Evolutionary conservation across 148 eudicot species (phyloP).

Genomic region (Rhododendron molle): DNA sequence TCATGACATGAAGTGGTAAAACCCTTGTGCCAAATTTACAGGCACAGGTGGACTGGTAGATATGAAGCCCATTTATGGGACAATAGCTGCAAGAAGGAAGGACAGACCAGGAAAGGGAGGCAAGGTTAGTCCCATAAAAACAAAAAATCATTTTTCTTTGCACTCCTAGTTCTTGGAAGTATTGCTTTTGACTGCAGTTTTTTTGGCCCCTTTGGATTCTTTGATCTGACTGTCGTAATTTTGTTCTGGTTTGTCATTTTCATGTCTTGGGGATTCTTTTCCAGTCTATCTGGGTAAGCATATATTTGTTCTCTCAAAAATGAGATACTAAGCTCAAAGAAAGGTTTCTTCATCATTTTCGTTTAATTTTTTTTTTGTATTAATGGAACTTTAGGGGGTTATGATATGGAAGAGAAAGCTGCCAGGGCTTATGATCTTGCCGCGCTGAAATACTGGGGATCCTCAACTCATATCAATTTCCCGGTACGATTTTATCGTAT

Average conservation of each 20-base stretch:
- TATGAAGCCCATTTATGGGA: conserved; percentile 79
- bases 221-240: conserved; percentile 24
- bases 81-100: conserved; percentile 90
- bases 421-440: conserved; percentile 95
- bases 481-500: conserved; percentile 35
- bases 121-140: conserved; percentile 58
- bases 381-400: conserved; percentile 50
- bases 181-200: conserved; percentile 20
- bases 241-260: conserved; percentile 37
- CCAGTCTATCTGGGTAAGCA: conserved; percentile 92
- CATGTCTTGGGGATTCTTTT: conserved; percentile 32
- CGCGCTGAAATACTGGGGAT: conserved; percentile 91
- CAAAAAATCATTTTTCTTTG: neutral
- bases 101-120: conserved; percentile 92
- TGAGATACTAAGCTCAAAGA: neutral
- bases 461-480: conserved; percentile 72
- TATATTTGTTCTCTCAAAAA: neutral
- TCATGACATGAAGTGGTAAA: neutral
- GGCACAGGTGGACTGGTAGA: conserved; percentile 91
- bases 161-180: neutral
- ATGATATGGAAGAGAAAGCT: conserved; percentile 96
- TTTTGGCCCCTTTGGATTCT: conserved; percentile 13
- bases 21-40: conserved; percentile 12
- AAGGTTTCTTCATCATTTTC: neutral
- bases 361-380: neutral